These are phyloP conservation scores for Sporothrix phasma DNA, from an alignment of 2,329 filamentous ascomycete genomes.

Conservation along the genomic window DNA sequence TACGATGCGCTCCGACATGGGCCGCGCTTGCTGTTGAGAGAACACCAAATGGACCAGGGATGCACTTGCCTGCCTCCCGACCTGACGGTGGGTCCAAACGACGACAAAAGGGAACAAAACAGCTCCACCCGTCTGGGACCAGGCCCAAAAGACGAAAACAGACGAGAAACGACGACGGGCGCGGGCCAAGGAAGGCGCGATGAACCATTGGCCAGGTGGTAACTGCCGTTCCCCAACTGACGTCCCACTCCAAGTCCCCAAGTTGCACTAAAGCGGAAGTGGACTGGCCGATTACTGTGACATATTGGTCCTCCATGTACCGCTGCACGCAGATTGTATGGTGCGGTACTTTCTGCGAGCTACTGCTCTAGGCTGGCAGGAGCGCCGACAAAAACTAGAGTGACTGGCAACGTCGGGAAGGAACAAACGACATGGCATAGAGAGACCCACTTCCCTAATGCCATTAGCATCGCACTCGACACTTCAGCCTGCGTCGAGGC, in stretches of 20 bases:
- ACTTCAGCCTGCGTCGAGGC: not conserved
- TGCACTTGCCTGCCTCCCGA: not conserved
- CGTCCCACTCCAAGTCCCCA: too few species aligned
- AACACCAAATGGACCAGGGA: not conserved
- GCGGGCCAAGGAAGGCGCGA: not conserved
- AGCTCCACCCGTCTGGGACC: not conserved
- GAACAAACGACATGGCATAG: not conserved
- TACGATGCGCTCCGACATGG: too few species aligned
- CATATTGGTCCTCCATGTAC: too few species aligned
- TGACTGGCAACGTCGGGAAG: not conserved
- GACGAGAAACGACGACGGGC: slow-evolving; percentile 4
- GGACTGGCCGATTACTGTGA: too few species aligned
- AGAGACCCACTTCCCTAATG: slow-evolving; percentile 2
- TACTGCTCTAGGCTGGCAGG: not conserved
- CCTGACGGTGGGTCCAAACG: not conserved
- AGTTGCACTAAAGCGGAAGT: too few species aligned
- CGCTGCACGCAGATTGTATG: too few species aligned
- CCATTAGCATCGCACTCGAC: not conserved
- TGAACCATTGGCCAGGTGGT: not conserved
- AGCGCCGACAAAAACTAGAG: not conserved
- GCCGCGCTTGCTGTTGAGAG: not conserved
- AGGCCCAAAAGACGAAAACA: slow-evolving; percentile 13
- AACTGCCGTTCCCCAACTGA: not conserved
- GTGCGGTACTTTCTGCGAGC: not conserved
- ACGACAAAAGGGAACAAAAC: not conserved